These are phyloP conservation scores for Salvia sclarea DNA, from an alignment of 305 asterid species.

Conservation along the genomic window DNA sequence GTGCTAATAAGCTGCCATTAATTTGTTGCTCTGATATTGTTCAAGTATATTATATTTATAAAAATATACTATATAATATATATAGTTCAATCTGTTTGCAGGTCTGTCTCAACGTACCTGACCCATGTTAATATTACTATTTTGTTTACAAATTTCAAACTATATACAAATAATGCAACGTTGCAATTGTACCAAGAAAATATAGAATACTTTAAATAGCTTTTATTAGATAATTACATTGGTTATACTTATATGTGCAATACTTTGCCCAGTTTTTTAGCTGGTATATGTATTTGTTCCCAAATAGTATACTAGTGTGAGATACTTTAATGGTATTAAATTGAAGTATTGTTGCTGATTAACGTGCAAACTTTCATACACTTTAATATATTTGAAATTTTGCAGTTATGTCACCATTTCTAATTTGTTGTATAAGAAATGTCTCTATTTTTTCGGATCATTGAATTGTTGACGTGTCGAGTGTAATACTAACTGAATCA, in stretches of 20 bases:
- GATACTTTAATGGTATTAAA: no score
- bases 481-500: no score
- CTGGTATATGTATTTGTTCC: no score
- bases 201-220: not conserved
- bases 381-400: no score
- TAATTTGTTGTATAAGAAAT: no score
- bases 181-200: not conserved
- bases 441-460: no score
- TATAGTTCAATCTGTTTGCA: conserved; percentile 21
- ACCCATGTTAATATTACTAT: not conserved
- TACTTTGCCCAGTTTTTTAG: not conserved
- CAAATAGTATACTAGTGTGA: no score
- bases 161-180: not conserved
- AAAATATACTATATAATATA: no score
- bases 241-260: not conserved
- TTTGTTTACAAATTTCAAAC: not conserved
- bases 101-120: conserved; percentile 19
- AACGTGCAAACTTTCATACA: no score
- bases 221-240: not conserved
- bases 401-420: no score
- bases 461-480: no score
- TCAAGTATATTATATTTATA: conserved; percentile 8
- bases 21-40: conserved; percentile 14
- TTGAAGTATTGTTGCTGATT: no score
- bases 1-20: conserved; percentile 23